A percentile compares a stretch with the other conserved stretches of the same genome.
These are phyloP conservation scores for Handroanthus guayacan DNA, from an alignment of 257 asterid genomes.

Conservation along the genomic window DNA sequence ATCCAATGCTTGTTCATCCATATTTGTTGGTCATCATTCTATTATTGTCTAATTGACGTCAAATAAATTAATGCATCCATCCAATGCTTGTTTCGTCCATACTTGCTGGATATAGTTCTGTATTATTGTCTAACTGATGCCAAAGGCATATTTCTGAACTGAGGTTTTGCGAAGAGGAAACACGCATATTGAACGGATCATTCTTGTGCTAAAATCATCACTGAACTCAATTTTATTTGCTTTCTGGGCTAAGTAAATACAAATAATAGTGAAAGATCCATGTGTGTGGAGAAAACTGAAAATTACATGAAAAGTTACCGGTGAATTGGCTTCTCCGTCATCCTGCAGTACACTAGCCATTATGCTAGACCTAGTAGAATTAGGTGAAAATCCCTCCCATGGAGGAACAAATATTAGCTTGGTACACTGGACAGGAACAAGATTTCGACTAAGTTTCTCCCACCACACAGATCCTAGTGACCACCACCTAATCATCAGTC, in stretches of 20 bases:
- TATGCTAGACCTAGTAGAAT: constrained; percentile 82
- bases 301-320: constrained; percentile 49
- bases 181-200: constrained; percentile 1
- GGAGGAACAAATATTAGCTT: constrained; percentile 92
- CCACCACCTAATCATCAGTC: constrained; percentile 97
- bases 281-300: constrained; percentile 20
- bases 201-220: constrained; percentile 12
- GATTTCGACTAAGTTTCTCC: constrained; percentile 92
- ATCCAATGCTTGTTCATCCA: constrained; percentile 1
- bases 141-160: background rate
- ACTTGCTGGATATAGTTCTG: background rate
- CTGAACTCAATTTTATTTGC: constrained; percentile 5
- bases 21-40: background rate
- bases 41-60: background rate
- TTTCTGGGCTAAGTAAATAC: background rate
- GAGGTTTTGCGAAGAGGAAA: constrained; percentile 20
- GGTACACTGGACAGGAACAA: constrained; percentile 87
- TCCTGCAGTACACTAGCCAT: constrained; percentile 62
- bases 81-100: background rate
- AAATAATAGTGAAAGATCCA: constrained; percentile 12
- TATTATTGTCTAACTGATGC: background rate
- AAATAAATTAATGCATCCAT: background rate
- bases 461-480: constrained; percentile 94
- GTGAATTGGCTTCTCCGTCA: constrained; percentile 56
- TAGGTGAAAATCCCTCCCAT: constrained; percentile 96